Percentiles rank a stretch among this genome's conserved stretches.
Conservation (phyloP, 1,284 basidiomycete species). For the Sphagnurus paluster region DNA sequence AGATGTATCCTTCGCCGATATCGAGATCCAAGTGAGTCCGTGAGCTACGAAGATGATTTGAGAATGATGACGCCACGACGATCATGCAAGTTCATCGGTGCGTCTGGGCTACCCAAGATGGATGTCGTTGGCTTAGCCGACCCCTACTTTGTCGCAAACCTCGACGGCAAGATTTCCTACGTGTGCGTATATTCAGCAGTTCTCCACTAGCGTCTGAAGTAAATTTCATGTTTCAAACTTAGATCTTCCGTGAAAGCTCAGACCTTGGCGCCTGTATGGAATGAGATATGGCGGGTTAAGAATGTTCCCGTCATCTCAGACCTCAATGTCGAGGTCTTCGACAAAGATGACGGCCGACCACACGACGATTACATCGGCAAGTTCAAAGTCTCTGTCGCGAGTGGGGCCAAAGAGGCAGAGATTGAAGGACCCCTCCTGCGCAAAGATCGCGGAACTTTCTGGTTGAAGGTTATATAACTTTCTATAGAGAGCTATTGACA, state of each 20-base stretch:
- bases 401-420: constrained; percentile 61
- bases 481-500: too few species aligned
- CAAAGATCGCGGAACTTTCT: constrained; percentile 59
- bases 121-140: constrained; percentile 68
- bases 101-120: constrained; percentile 66
- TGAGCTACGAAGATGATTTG: too few species aligned
- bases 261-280: constrained; percentile 68
- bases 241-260: constrained; percentile 67
- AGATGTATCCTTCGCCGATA: constrained; percentile 45
- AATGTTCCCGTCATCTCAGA: constrained; percentile 67
- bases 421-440: constrained; percentile 54
- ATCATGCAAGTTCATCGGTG: constrained; percentile 61
- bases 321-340: constrained; percentile 56
- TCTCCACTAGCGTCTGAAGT: background rate
- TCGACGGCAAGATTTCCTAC: constrained; percentile 62
- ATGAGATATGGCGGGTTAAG: constrained; percentile 69
- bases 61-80: too few species aligned
- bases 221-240: background rate
- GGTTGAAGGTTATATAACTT: constrained; percentile 62
- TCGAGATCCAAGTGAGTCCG: constrained; percentile 48
- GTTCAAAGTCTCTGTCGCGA: constrained; percentile 49
- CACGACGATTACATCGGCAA: constrained; percentile 69
- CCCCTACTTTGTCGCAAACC: constrained; percentile 69
- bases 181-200: constrained; percentile 43
- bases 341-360: constrained; percentile 62